phyloP scores from a whole-genome alignment of 148 eudicot genomes.

The Camellia sinensis region DNA sequence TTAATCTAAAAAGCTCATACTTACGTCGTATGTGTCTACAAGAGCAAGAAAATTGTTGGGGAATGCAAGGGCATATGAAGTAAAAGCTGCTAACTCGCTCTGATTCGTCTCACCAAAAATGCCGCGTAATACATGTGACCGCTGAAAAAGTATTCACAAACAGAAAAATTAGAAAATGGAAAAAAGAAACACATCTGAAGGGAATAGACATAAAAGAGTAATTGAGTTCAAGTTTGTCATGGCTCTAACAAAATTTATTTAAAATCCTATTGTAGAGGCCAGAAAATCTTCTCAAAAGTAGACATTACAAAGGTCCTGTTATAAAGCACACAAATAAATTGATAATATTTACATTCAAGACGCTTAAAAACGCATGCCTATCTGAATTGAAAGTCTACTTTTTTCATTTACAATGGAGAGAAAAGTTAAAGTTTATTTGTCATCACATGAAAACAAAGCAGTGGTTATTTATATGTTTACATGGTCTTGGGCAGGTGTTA shows the following conservation, averaged over 20 bases:
- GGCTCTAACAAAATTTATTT: neutral
- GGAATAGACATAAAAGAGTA: too few relatives aligned
- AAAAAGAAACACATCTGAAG: neutral
- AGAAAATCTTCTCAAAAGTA: neutral
- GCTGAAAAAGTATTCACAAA: slow-evolving; percentile 38
- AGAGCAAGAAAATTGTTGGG: slow-evolving; percentile 84
- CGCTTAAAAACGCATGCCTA: too few relatives aligned
- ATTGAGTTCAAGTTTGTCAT: too few relatives aligned
- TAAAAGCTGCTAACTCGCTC: slow-evolving; percentile 94
- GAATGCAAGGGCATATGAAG: slow-evolving; percentile 88
- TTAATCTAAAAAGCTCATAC: slow-evolving; percentile 24
- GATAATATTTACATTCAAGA: neutral
- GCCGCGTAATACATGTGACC: slow-evolving; percentile 46
- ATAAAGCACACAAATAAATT: neutral
- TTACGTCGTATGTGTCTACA: slow-evolving; percentile 96
- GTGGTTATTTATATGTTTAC: too few relatives aligned
- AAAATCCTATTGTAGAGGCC: neutral
- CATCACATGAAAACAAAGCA: too few relatives aligned
- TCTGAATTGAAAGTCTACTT: too few relatives aligned
- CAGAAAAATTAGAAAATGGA: slow-evolving; percentile 7
- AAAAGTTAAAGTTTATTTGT: too few relatives aligned
- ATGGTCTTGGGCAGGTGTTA: too few relatives aligned
- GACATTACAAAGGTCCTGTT: neutral
- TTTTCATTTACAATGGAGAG: too few relatives aligned
- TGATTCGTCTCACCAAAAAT: slow-evolving; percentile 78